Percentiles rank a stretch among this genome's conserved stretches.
These are phyloP conservation scores for Cardamine chenopodiifolia DNA, from an alignment of 345 rosid genomes.

Conservation along the genomic window DNA sequence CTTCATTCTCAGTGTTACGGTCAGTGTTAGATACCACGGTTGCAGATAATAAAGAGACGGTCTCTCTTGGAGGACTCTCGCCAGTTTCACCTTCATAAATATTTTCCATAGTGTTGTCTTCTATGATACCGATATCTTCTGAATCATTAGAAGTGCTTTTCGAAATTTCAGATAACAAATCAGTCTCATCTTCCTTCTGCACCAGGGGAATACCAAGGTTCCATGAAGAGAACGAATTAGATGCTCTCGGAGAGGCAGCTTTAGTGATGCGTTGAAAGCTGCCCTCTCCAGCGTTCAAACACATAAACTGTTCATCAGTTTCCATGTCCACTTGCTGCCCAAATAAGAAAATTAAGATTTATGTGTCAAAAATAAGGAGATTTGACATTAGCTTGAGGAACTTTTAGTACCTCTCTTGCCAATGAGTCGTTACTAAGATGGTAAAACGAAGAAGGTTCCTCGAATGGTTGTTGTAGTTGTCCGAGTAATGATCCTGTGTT, in stretches of 20 bases:
- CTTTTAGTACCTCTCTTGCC: slow-evolving; percentile 62
- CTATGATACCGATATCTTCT: slow-evolving; percentile 60
- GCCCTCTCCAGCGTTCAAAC: slow-evolving; percentile 56
- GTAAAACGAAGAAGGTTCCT: slow-evolving; percentile 61
- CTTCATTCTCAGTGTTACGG: slow-evolving; percentile 24
- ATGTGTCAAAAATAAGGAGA: not conserved
- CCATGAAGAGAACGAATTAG: slow-evolving; percentile 56
- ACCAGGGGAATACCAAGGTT: slow-evolving; percentile 47
- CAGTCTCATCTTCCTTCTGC: slow-evolving; percentile 47
- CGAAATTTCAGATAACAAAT: slow-evolving; percentile 51
- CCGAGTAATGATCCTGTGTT: slow-evolving; percentile 66
- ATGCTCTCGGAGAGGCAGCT: slow-evolving; percentile 50
- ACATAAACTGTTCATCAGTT: slow-evolving; percentile 53
- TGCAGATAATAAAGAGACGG: slow-evolving; percentile 23
- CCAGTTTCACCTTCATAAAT: slow-evolving; percentile 37
- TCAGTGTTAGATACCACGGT: slow-evolving; percentile 35
- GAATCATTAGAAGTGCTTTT: slow-evolving; percentile 54
- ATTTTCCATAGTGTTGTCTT: slow-evolving; percentile 18
- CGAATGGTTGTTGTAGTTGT: slow-evolving; percentile 60
- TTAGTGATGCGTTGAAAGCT: slow-evolving; percentile 52
- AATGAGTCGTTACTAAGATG: slow-evolving; percentile 53
- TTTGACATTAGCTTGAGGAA: not conserved
- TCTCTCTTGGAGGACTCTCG: slow-evolving; percentile 43
- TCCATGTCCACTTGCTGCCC: slow-evolving; percentile 59
- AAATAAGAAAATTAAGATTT: not conserved